phyloP scores from a whole-genome alignment of 129 eudicot species.

The Flaveria robusta region DNA sequence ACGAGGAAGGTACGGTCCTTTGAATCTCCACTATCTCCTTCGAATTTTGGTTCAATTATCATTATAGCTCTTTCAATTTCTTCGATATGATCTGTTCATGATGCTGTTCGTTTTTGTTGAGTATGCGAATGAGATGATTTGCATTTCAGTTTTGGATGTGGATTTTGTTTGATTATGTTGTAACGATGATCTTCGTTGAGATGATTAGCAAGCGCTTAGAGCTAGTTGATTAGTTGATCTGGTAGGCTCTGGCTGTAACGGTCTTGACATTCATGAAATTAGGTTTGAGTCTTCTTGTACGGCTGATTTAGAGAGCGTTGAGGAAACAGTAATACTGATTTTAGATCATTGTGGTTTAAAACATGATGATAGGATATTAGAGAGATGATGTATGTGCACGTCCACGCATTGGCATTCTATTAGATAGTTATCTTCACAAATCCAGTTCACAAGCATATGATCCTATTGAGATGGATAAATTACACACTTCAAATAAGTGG shows the following conservation, averaged over 20 bases:
- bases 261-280: background rate
- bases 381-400: background rate
- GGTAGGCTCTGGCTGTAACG: background rate
- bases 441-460: background rate
- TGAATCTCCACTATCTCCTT: background rate
- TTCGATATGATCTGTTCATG: constrained; percentile 4
- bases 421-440: no score
- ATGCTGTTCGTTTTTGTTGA: background rate
- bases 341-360: constrained; percentile 19
- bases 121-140: constrained; percentile 16
- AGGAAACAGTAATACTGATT: background rate
- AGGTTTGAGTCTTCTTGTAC: constrained; percentile 12
- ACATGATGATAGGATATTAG: background rate
- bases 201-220: constrained; percentile 15
- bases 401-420: no score
- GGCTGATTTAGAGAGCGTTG: constrained; percentile 19
- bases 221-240: constrained; percentile 30
- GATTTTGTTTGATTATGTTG: background rate
- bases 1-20: constrained; percentile 70
- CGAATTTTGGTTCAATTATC: constrained; percentile 3
- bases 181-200: constrained; percentile 3
- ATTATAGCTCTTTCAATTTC: constrained; percentile 3
- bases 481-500: background rate
- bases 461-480: background rate
- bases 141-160: constrained; percentile 26